Conservation (phyloP, 306 rosid species). For the Cajanus cajan region DNA sequence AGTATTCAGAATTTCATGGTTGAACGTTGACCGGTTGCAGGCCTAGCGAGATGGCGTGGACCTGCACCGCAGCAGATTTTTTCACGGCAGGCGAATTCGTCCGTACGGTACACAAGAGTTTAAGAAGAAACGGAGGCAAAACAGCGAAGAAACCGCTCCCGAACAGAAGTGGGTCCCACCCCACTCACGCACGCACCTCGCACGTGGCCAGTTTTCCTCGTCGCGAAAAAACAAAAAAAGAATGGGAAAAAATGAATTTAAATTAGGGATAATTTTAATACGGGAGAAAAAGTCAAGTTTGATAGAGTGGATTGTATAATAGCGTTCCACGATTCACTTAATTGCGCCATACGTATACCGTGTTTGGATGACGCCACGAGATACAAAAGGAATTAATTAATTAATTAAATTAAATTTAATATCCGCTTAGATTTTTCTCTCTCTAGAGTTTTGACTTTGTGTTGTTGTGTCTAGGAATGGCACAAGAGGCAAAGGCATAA, state of each 20-base stretch:
- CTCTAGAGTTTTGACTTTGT: conserved; percentile 31
- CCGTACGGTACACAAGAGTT: conserved; percentile 49
- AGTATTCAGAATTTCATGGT: too few relatives aligned
- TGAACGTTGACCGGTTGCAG: not conserved
- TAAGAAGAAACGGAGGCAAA: conserved; percentile 34
- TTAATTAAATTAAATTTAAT: not conserved
- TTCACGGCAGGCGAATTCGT: conserved; percentile 17
- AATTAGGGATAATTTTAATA: not conserved
- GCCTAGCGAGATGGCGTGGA: not conserved
- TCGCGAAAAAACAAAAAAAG: conserved; percentile 16
- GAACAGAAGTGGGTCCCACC: conserved; percentile 42
- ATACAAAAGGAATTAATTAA: not conserved
- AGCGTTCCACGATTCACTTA: not conserved
- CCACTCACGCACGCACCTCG: conserved; percentile 46
- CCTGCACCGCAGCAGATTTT: conserved; percentile 17
- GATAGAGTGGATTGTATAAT: not conserved
- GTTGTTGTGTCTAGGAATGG: not conserved
- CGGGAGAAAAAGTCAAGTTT: not conserved
- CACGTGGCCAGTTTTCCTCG: conserved; percentile 15
- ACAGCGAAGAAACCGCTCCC: conserved; percentile 33
- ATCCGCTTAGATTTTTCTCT: not conserved
- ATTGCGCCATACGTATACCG: not conserved
- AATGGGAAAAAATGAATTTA: not conserved
- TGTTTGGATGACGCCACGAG: not conserved
- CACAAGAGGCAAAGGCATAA: conserved; percentile 26